These are phyloP conservation scores for Aethionema arabicum DNA, from an alignment of 345 rosid species.

Conservation along the genomic window DNA sequence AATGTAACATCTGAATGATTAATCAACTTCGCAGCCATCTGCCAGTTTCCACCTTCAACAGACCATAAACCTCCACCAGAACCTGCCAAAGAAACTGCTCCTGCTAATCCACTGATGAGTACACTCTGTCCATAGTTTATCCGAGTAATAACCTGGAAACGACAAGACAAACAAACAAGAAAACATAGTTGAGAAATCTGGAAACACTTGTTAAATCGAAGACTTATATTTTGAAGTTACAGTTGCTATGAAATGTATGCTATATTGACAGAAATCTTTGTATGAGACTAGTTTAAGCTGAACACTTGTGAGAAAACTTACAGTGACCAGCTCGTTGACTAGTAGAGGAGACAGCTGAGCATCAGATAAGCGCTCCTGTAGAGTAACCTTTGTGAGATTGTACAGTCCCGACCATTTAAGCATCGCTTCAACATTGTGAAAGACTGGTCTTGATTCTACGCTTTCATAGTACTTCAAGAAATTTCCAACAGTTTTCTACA, in stretches of 20 bases:
- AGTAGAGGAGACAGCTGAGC: slow-evolving; percentile 54
- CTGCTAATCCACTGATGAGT: slow-evolving; percentile 85
- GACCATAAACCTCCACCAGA: slow-evolving; percentile 90
- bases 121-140: slow-evolving; percentile 91
- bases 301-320: slow-evolving; percentile 37
- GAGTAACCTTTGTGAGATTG: slow-evolving; percentile 60
- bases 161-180: background rate
- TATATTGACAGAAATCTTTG: background rate
- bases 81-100: slow-evolving; percentile 97
- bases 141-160: slow-evolving; percentile 73
- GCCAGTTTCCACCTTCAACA: slow-evolving; percentile 92
- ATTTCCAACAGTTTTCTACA: slow-evolving; percentile 56
- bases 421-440: slow-evolving; percentile 82
- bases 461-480: slow-evolving; percentile 79
- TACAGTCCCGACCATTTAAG: slow-evolving; percentile 83
- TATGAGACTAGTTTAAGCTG: background rate
- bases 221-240: background rate
- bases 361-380: slow-evolving; percentile 55
- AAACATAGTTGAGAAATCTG: background rate
- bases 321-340: slow-evolving; percentile 70
- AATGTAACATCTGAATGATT: slow-evolving; percentile 64
- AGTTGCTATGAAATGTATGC: slow-evolving; percentile 5
- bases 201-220: background rate
- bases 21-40: slow-evolving; percentile 82
- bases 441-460: slow-evolving; percentile 62